Conservation (phyloP, 768 basidiomycete genomes). For the Panaeolus papilionaceus region DNA sequence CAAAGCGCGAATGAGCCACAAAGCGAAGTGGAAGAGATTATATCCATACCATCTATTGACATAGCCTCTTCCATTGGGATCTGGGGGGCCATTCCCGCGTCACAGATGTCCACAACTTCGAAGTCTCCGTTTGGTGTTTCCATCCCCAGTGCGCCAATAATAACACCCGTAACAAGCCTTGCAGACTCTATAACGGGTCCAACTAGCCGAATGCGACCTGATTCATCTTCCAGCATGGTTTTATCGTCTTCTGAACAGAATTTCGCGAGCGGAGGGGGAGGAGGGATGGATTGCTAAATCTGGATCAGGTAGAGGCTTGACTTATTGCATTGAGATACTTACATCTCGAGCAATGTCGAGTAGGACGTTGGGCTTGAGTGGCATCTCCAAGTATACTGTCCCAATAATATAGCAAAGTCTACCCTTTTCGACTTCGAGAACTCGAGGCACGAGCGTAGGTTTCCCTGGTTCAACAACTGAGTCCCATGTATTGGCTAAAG, state of each 20-base stretch:
- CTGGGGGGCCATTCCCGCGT: slow-evolving; percentile 82
- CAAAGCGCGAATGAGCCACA: slow-evolving; percentile 13
- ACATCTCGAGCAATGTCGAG: slow-evolving; percentile 95
- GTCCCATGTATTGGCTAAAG: not conserved
- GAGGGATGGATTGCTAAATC: slow-evolving; percentile 83
- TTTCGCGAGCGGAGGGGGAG: slow-evolving; percentile 78
- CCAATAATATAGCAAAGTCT: slow-evolving; percentile 91
- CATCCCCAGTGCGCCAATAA: slow-evolving; percentile 88
- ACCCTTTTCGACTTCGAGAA: slow-evolving; percentile 87
- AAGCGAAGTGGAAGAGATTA: slow-evolving; percentile 16
- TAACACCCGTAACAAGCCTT: slow-evolving; percentile 87
- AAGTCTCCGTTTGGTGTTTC: slow-evolving; percentile 93
- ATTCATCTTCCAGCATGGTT: slow-evolving; percentile 95
- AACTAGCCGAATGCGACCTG: slow-evolving; percentile 88
- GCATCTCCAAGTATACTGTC: slow-evolving; percentile 99
- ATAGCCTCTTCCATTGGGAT: slow-evolving; percentile 48
- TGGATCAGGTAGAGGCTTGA: slow-evolving; percentile 15
- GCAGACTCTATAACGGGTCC: slow-evolving; percentile 70
- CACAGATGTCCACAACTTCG: slow-evolving; percentile 90
- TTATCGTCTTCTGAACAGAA: slow-evolving; percentile 79
- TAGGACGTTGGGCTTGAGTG: slow-evolving; percentile 96
- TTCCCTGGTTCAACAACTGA: slow-evolving; percentile 49
- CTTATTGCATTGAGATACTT: slow-evolving; percentile 36
- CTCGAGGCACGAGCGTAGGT: slow-evolving; percentile 75
- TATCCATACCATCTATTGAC: slow-evolving; percentile 72